Evolutionary conservation across 139 green algal genomes (phyloP).

Genomic region (Tetraselmis chui): DNA sequence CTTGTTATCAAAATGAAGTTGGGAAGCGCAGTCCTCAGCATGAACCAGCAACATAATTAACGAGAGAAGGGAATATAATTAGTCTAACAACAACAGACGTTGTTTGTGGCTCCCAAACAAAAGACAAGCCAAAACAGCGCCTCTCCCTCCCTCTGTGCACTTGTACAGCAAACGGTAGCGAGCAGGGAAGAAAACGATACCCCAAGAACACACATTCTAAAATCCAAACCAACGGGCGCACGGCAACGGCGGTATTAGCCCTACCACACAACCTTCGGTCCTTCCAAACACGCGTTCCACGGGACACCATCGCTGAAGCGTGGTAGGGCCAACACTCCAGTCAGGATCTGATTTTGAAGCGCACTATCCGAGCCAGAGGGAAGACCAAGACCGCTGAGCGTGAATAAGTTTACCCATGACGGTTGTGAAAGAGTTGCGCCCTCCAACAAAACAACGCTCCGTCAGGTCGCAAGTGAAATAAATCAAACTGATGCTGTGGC

Average conservation of each 20-base stretch:
- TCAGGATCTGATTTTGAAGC: neutral
- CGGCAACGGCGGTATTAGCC: neutral
- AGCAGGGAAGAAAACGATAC: too few species aligned
- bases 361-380: neutral
- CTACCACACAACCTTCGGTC: neutral
- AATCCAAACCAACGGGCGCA: neutral
- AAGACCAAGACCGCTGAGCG: neutral
- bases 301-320: neutral
- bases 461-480: too few species aligned
- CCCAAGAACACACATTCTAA: neutral
- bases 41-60: too few species aligned
- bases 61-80: too few species aligned
- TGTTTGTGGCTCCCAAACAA: too few species aligned
- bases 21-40: too few species aligned
- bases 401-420: neutral
- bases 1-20: too few species aligned
- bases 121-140: neutral
- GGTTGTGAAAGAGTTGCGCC: neutral
- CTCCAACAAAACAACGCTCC: too few species aligned
- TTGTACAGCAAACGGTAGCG: too few species aligned
- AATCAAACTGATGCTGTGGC: too few species aligned
- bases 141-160: too few species aligned
- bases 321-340: neutral
- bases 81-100: too few species aligned
- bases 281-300: neutral